Evolutionary conservation across 2,329 filamentous ascomycete genomes (phyloP), one percentile per base, ranked within the genome.

Genomic region (Colletotrichum horii): DNA sequence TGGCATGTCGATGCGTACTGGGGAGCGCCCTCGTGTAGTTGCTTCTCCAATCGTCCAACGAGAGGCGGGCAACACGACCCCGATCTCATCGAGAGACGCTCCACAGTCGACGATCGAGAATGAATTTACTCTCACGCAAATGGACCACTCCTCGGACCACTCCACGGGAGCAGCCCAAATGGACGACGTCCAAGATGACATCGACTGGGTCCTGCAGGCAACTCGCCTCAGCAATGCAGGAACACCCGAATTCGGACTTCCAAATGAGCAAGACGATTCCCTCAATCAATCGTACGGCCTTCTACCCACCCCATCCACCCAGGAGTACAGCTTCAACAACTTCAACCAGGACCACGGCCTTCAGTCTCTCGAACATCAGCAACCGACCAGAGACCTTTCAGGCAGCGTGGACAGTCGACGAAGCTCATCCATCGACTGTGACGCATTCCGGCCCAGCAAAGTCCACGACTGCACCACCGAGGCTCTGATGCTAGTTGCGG

Each of bases 1-100:
- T 22, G 61, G 68, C 28, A 70, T 70, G 68, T 70, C 68, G 8
- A 70, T 70, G 68, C 68, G 68, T 4, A 70, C 68, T 8, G 68
- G 68, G 14, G 68, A 70, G 38, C 68, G 68, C 19, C 38, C 68
- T 36, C 58, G 68, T 8, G 28, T 64, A 6, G 56, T 65, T 4
- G 58, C 38, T 22, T 70, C 68, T 9, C 28, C 58, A 4, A 24
- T 19, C 15, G 43, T 36, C 26, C 30, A 52, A 9, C 9, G 36
- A 65, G 26, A 22, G 24, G 8, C 58, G 11, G 26, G 58, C 19
- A 19, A 34, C 68, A 64, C 16, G 8, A 64, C 32, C 32, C 60
- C 60, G 8, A 56, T 62, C 9, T 55, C 68, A 19, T 56, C 30
- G 24, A 56, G 68, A 28, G 58, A 70, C 6, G 38, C 36, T 22